phyloP scores from a whole-genome alignment of 2,329 filamentous ascomycete genomes.

The Polytolypa hystricis region DNA sequence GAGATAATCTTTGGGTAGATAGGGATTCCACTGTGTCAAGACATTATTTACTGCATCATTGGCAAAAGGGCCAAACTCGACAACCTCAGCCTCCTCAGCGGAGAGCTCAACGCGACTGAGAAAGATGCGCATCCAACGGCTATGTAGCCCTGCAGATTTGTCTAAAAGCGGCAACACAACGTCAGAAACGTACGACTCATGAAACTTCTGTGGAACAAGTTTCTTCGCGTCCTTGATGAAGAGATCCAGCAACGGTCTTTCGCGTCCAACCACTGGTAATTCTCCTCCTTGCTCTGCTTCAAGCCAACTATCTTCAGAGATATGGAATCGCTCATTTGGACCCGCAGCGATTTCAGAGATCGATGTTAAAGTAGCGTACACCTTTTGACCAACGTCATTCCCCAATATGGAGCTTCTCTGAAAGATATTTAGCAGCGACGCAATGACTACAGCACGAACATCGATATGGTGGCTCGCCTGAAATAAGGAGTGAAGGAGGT shows the following conservation, averaged over 20 bases:
- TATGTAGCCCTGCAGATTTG: slow-evolving; percentile 12
- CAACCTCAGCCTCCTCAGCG: neutral
- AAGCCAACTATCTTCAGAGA: slow-evolving; percentile 9
- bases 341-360: slow-evolving; percentile 6
- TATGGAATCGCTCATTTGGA: slow-evolving; percentile 8
- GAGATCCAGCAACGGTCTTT: slow-evolving; percentile 9
- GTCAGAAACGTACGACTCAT: slow-evolving; percentile 8
- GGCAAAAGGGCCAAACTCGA: slow-evolving; percentile 12
- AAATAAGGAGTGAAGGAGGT: slow-evolving; percentile 9
- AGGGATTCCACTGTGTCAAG: slow-evolving; percentile 8
- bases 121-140: slow-evolving; percentile 15
- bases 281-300: slow-evolving; percentile 8
- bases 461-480: slow-evolving; percentile 8
- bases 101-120: slow-evolving; percentile 7
- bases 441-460: slow-evolving; percentile 9
- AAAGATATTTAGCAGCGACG: slow-evolving; percentile 9
- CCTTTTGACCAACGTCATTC: slow-evolving; percentile 1
- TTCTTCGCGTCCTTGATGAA: slow-evolving; percentile 5
- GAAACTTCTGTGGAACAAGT: slow-evolving; percentile 6
- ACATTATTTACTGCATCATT: slow-evolving; percentile 3
- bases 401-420: slow-evolving; percentile 2
- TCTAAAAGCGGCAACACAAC: slow-evolving; percentile 13
- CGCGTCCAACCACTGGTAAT: slow-evolving; percentile 6
- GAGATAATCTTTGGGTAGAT: slow-evolving; percentile 13
- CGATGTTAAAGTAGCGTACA: slow-evolving; percentile 5